Conservation (phyloP, 1,139 yeast genomes). For the Candida frijolesensis region DNA sequence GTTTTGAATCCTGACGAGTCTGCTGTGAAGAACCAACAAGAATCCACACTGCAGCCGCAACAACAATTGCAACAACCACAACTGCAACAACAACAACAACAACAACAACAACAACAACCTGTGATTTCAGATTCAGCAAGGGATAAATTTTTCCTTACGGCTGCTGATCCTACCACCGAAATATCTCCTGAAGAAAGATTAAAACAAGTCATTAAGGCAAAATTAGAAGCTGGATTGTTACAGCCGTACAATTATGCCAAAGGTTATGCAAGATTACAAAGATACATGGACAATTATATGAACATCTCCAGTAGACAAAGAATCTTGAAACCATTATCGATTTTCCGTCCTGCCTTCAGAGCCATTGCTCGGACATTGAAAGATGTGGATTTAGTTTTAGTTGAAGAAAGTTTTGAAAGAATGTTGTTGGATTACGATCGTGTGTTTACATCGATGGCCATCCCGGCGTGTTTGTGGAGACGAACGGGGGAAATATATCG, state of each 20-base stretch:
- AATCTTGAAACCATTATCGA: slow-evolving; percentile 82
- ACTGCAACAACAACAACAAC: slow-evolving; percentile 10
- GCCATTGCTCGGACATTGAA: slow-evolving; percentile 90
- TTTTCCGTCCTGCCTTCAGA: slow-evolving; percentile 90
- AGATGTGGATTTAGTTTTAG: slow-evolving; percentile 88
- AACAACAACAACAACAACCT: slow-evolving; percentile 20
- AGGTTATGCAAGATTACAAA: slow-evolving; percentile 88
- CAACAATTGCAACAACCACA: slow-evolving; percentile 13
- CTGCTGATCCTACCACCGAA: slow-evolving; percentile 96
- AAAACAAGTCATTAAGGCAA: slow-evolving; percentile 94
- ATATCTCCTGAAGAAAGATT: slow-evolving; percentile 92
- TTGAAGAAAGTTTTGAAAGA: slow-evolving; percentile 92
- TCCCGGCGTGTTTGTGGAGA: slow-evolving; percentile 97
- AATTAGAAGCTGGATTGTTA: slow-evolving; percentile 87
- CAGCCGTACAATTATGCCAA: slow-evolving; percentile 94
- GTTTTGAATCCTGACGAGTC: slow-evolving; percentile 8
- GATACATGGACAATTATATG: slow-evolving; percentile 94
- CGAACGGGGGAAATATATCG: slow-evolving; percentile 96
- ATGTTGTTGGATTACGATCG: slow-evolving; percentile 93
- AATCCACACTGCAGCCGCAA: slow-evolving; percentile 7
- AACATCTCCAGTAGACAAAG: slow-evolving; percentile 80
- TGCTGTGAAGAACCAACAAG: slow-evolving; percentile 5
- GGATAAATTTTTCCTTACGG: slow-evolving; percentile 92
- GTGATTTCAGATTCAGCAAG: slow-evolving; percentile 77
- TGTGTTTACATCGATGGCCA: slow-evolving; percentile 96